Base-by-base conservation (phyloP, 371 early-diverging fungal species). In the Parasitella parasitica region DNA sequence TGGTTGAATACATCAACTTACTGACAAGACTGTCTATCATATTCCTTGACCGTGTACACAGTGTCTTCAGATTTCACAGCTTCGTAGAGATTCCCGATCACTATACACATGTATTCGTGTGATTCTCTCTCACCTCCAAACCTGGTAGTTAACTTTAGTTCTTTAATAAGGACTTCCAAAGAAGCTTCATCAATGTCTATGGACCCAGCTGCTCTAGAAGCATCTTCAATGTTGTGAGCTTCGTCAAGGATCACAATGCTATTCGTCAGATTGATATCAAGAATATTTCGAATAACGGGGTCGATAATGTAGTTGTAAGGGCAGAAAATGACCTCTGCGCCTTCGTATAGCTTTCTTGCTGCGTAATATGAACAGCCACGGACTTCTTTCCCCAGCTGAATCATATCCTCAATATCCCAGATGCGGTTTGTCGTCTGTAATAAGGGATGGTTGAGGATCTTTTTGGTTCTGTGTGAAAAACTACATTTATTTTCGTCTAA, bases 251-350 rank as follows among this genome's bases (percentile, higher is more conserved):
- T 94, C 4, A 98, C 70, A 16, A 96, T 85, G 27, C 80, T 66
- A 34, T 86, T 80, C 4, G 79, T 72, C 7, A 91, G 64, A 13
- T 83, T 65, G 43, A 91, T 86, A 12, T 83, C 85, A 55, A 86
- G 64, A 9, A 81, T 69, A n/a, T 76, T 73, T 24, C 92, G 77
- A 22, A 90, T 83, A 0, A 70, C 79, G 5, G 91, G 84, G 75
- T 95, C 92, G 18, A 97, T 80, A 0, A 97, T 75, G 67, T 96
- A 97, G 65, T 94, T 97, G 75, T 98, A 98, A 0, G 98, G 98
- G 32, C 93, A 87, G 64, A 97, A 95, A 1, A 96, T 73, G 6
- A 98, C 74, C 26, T 94, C 91, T 8, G 94, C 93, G 4, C 64
- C 55, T 16, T 75, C 76, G 8, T 81, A 74, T 13, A 85, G 18